Conservation (phyloP, 2,329 filamentous ascomycete genomes). For the Beauveria scarabaeidicola region DNA sequence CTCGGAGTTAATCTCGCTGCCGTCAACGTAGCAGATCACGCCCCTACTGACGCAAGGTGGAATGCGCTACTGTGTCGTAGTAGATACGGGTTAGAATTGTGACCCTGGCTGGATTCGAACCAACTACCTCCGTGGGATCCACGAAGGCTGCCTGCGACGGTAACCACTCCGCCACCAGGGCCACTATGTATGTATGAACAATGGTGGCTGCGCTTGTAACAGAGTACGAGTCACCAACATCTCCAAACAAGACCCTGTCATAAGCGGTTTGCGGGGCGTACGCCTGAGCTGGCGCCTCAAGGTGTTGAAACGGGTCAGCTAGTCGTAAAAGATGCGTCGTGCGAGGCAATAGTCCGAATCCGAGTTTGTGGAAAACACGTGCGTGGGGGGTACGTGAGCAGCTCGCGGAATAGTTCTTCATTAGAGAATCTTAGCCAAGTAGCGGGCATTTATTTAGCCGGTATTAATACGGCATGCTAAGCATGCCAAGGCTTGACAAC, state of each 20-base stretch:
- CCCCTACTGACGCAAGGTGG: no score
- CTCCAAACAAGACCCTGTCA: not conserved
- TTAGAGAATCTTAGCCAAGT: not conserved
- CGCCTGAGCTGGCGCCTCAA: not conserved
- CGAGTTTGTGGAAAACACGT: not conserved
- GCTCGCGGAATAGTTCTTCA: constrained; percentile 2
- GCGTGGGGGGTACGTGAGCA: not conserved
- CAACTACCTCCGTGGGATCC: no score
- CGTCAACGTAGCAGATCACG: no score
- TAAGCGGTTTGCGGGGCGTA: not conserved
- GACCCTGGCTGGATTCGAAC: no score
- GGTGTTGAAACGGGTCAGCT: not conserved
- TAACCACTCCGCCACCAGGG: no score
- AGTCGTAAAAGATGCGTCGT: not conserved
- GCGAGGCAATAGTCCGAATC: not conserved
- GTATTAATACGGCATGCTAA: not conserved
- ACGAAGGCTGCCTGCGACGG: no score
- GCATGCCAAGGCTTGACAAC: not conserved
- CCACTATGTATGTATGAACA: no score
- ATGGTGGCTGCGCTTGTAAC: not conserved
- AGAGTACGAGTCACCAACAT: not conserved
- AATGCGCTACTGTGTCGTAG: no score
- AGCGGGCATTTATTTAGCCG: not conserved
- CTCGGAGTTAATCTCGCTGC: no score
- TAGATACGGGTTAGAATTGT: no score